Conservation (phyloP, 2,329 filamentous ascomycete species). For the Phialophora chinensis region DNA sequence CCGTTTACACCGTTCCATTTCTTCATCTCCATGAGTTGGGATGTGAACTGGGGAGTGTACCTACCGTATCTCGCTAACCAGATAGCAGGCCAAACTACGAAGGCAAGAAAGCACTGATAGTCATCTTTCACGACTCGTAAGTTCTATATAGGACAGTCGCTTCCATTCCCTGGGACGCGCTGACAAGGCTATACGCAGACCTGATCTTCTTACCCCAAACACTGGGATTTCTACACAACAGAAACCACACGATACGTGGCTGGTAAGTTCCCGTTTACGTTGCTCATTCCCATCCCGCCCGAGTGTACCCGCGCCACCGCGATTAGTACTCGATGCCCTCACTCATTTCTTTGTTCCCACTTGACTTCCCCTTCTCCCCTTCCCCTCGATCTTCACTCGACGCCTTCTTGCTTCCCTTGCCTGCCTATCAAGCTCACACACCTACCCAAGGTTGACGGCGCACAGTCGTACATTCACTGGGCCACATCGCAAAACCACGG, state of each 20-base stretch:
- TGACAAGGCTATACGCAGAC: conserved; percentile 53
- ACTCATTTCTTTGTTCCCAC: not conserved
- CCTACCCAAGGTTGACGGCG: conserved; percentile 72
- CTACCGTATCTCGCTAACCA: not conserved
- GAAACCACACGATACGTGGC: conserved; percentile 83
- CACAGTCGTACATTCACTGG: conserved; percentile 84
- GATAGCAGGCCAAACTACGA: conserved; percentile 65
- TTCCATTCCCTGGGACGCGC: not conserved
- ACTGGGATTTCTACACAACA: conserved; percentile 73
- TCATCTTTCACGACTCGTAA: conserved; percentile 79
- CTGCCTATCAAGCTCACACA: conserved; percentile 39
- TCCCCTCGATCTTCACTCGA: not conserved
- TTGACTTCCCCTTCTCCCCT: conserved; percentile 2
- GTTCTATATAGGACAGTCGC: conserved; percentile 29
- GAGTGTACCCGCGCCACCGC: not conserved
- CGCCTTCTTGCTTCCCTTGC: not conserved
- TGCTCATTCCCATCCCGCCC: conserved; percentile 19
- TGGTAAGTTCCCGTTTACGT: conserved; percentile 64
- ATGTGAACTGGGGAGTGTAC: not conserved
- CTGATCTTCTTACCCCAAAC: conserved; percentile 70
- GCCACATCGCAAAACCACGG: conserved; percentile 76
- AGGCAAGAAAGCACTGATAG: conserved; percentile 69
- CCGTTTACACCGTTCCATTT: not conserved
- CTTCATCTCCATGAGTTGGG: not conserved
- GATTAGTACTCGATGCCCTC: too few relatives aligned